Evolutionary conservation across 1,284 basidiomycete genomes (phyloP).

Genomic region (Athelia sp.): DNA sequence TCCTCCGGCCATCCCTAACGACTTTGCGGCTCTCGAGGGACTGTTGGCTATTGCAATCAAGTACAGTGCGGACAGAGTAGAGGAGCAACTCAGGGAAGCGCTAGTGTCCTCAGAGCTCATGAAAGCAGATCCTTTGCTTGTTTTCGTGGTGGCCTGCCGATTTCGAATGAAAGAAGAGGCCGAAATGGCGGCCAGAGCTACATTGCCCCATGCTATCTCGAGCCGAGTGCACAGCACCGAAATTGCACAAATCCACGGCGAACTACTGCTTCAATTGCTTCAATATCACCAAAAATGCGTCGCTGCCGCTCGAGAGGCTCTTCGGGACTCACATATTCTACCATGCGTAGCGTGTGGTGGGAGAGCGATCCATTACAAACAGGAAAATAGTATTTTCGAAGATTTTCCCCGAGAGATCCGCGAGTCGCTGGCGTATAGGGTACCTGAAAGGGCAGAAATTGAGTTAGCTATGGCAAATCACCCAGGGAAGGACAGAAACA

Average conservation of each 20-base stretch:
- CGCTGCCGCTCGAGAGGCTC: slow-evolving; percentile 7
- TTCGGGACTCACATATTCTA: no score
- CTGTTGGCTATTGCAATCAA: not conserved
- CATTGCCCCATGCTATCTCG: not conserved
- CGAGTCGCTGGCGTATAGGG: no score
- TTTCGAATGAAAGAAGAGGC: not conserved
- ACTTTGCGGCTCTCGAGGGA: not conserved
- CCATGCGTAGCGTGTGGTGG: no score
- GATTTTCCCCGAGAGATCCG: no score
- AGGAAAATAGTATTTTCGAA: no score
- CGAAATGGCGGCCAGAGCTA: not conserved
- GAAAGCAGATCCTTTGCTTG: not conserved
- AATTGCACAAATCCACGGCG: not conserved
- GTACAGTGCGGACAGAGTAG: not conserved
- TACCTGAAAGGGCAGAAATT: no score
- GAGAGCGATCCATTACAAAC: no score
- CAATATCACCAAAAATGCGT: slow-evolving; percentile 17
- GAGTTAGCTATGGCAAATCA: no score
- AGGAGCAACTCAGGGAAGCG: no score
- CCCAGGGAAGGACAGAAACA: no score
- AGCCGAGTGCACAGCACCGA: not conserved
- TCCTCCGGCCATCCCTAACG: not conserved
- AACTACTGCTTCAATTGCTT: slow-evolving; percentile 13
- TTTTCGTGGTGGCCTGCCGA: slow-evolving; percentile 16
- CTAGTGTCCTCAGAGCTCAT: not conserved